Evolutionary conservation across 352 stramenopile species (phyloP), one percentile per base, ranked within the genome.

Genomic region (Phytophthora pseudosyringae): DNA sequence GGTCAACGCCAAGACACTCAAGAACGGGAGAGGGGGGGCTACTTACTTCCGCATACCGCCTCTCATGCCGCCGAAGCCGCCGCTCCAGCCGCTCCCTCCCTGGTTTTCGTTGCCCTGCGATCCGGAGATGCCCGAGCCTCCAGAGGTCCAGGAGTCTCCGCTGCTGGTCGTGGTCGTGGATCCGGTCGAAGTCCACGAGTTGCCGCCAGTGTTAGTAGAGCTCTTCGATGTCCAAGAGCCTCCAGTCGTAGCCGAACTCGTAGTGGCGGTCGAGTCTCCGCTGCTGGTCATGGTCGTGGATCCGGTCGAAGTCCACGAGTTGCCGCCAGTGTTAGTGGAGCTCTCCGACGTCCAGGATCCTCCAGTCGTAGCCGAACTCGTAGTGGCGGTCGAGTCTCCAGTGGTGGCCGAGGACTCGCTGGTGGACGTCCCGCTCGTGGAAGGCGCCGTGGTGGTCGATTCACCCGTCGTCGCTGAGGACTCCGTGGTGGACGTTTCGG

Each of bases 51-150:
- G 59, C 39, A 65, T 21, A 2, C 51, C 40, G 15, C 65, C 59
- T 59, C 59, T 29, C 65, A 57, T 69, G 33, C 59, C 65, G 9
- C 65, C 65, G 8, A 73, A 73, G 39, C 52, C 65, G 11, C 59
- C 65, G 16, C 59, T 69, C 65, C 65, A 73, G 33, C 64, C 64
- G 28, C 64, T 64, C 16, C 58, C 64, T 38, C 35, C 41, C 18
- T 66, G 48, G 29, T 67, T 57, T 0, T 32, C 56, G 13, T 61
- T 67, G 28, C 36, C 29, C 25, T 71, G 56, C 13, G 58, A 51
- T 15, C 38, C 57, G 12, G 32, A 31, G 18, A 54, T 16, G 18
- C 55, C 55, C 2, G 56, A 39, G 36, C 21, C 21, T 21, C 21
- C 21, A 21, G 21, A 21, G 21, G 21, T 21, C 21, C 21, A 21